Evolutionary conservation across 2,329 filamentous ascomycete species (phyloP).

Genomic region (Fusarium armeniacum): DNA sequence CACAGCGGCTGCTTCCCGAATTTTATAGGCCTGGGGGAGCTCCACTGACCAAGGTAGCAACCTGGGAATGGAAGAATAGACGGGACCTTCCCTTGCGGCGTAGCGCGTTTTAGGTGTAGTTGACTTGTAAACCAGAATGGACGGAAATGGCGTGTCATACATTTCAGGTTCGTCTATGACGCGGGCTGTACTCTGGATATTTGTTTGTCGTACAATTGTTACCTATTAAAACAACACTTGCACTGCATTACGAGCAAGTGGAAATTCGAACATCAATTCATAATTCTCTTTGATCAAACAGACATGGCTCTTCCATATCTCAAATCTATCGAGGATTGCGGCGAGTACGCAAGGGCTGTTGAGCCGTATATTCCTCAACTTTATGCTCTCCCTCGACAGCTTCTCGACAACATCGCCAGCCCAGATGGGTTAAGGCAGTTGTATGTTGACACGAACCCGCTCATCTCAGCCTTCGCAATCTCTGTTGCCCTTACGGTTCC

Average conservation of each 20-base stretch:
- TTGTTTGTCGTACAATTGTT: background rate
- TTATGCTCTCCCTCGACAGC: conserved; percentile 75
- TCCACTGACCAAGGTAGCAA: conserved; percentile 16
- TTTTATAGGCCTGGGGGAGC: conserved; percentile 9
- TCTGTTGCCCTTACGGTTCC: conserved; percentile 78
- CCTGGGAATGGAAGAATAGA: background rate
- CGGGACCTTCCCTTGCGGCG: conserved; percentile 2
- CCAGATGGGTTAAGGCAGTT: conserved; percentile 74
- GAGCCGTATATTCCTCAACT: conserved; percentile 80
- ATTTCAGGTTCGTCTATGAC: conserved; percentile 40
- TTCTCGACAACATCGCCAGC: conserved; percentile 72
- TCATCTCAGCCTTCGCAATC: conserved; percentile 80
- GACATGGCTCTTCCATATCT: conserved; percentile 80
- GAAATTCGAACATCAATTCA: background rate
- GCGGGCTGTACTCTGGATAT: conserved; percentile 11
- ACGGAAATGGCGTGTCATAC: conserved; percentile 16
- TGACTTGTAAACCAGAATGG: background rate
- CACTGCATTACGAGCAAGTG: background rate
- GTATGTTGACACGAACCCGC: conserved; percentile 88
- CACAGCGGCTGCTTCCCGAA: conserved; percentile 47
- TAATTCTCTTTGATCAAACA: conserved; percentile 37
- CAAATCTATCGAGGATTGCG: conserved; percentile 78
- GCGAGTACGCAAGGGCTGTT: conserved; percentile 81
- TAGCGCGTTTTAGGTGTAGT: conserved; percentile 11
- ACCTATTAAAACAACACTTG: conserved; percentile 34